Evolutionary conservation across 257 asterid genomes (phyloP).

Genomic region (Gentiana dahurica): DNA sequence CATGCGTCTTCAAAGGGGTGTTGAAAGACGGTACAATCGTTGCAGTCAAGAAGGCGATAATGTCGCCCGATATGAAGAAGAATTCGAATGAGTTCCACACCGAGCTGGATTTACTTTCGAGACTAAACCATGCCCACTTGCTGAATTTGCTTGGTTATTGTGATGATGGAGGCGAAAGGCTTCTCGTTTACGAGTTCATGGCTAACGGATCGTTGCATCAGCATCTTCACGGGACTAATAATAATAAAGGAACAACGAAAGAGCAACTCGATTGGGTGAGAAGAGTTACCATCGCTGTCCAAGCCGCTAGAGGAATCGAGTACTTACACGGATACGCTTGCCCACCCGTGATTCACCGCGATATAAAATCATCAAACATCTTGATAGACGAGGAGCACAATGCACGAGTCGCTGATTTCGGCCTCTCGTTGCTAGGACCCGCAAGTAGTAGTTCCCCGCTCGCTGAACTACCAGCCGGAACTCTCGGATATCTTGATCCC

Average conservation of each 20-base stretch:
- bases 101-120: constrained; percentile 74
- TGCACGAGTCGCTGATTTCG: constrained; percentile 89
- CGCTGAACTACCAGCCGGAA: constrained; percentile 88
- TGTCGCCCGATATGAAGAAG: constrained; percentile 68
- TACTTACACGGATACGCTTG: constrained; percentile 91
- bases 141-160: constrained; percentile 81
- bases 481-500: constrained; percentile 88
- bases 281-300: constrained; percentile 81
- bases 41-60: constrained; percentile 73
- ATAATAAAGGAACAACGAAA: constrained; percentile 12
- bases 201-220: constrained; percentile 86
- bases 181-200: constrained; percentile 88
- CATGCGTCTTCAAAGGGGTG: constrained; percentile 78
- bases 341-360: constrained; percentile 92
- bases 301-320: constrained; percentile 89
- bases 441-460: constrained; percentile 80
- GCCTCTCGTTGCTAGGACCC: constrained; percentile 77
- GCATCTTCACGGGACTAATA: constrained; percentile 56
- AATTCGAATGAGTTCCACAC: constrained; percentile 76
- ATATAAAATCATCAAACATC: constrained; percentile 83
- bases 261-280: constrained; percentile 78
- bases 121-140: constrained; percentile 80
- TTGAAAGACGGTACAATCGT: constrained; percentile 66
- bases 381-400: constrained; percentile 90
- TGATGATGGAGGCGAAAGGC: constrained; percentile 79